These are phyloP conservation scores for Malassezia slooffiae DNA, from an alignment of 1,284 basidiomycete species.

Conservation along the genomic window DNA sequence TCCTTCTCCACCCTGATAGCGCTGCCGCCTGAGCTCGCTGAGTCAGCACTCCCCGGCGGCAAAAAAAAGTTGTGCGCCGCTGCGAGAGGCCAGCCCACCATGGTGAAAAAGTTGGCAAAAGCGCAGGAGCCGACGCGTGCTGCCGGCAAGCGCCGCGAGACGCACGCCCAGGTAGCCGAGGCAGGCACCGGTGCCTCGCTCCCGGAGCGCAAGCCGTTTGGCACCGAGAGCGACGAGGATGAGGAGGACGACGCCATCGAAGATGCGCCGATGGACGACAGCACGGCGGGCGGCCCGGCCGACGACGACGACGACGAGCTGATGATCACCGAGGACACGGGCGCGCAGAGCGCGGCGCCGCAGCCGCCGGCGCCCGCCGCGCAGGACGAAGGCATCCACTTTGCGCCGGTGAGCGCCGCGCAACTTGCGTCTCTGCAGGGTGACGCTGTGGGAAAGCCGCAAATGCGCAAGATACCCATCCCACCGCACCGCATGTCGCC, in stretches of 20 bases:
- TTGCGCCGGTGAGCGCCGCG: slow-evolving; percentile 11
- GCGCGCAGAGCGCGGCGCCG: not conserved
- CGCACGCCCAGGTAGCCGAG: too few relatives aligned
- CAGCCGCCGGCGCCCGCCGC: not conserved
- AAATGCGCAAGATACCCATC: slow-evolving; percentile 57
- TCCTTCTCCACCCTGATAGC: too few relatives aligned
- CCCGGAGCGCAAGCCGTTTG: slow-evolving; percentile 10
- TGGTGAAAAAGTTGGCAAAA: too few relatives aligned
- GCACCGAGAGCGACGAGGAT: slow-evolving; percentile 11
- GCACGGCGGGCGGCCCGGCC: not conserved
- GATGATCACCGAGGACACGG: slow-evolving; percentile 8
- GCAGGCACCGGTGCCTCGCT: not conserved
- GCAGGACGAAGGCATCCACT: slow-evolving; percentile 9
- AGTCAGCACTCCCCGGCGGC: too few relatives aligned
- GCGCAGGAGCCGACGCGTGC: too few relatives aligned
- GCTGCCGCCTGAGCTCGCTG: too few relatives aligned
- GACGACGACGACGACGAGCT: slow-evolving; percentile 12
- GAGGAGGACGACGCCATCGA: slow-evolving; percentile 2
- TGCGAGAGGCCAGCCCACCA: too few relatives aligned
- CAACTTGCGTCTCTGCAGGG: slow-evolving; percentile 1
- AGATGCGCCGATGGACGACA: not conserved
- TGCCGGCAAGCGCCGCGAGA: too few relatives aligned
- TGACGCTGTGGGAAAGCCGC: slow-evolving; percentile 12
- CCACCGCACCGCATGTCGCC: slow-evolving; percentile 96
- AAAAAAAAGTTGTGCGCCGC: too few relatives aligned